These are phyloP conservation scores for Acanthamoeba castellanii DNA, from an alignment of 208 protist genomes.

Conservation along the genomic window DNA sequence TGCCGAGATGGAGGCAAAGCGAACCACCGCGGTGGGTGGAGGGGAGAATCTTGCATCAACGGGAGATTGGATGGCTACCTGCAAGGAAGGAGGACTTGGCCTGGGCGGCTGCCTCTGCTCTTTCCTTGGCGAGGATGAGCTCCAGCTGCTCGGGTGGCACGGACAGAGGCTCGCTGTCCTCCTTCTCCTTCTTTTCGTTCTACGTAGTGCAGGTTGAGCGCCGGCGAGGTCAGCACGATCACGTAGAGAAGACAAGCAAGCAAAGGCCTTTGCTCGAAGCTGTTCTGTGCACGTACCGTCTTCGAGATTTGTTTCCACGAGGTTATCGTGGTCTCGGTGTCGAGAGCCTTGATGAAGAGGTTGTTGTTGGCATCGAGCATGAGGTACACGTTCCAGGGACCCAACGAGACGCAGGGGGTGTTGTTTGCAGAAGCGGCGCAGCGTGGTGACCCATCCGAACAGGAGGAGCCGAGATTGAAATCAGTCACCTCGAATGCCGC, in stretches of 20 bases:
- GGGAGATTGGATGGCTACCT: background rate
- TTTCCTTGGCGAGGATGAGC: slow-evolving; percentile 72
- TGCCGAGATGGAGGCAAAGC: too few relatives aligned
- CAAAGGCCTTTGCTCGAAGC: background rate
- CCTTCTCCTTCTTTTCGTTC: background rate
- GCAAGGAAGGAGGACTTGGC: slow-evolving; percentile 70
- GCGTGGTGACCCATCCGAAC: background rate
- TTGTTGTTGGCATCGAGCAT: slow-evolving; percentile 63
- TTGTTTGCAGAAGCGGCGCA: background rate
- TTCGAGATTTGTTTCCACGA: slow-evolving; percentile 11
- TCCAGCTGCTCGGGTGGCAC: slow-evolving; percentile 42
- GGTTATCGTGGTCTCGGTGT: background rate
- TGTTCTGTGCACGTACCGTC: background rate
- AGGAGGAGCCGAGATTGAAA: background rate
- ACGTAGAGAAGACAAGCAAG: background rate
- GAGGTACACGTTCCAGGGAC: slow-evolving; percentile 26
- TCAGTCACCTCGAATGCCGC: background rate
- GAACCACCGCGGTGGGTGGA: too few relatives aligned
- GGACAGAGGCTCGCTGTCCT: background rate
- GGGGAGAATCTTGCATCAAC: too few relatives aligned
- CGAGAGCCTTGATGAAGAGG: slow-evolving; percentile 31
- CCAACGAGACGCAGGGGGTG: background rate
- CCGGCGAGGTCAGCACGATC: background rate
- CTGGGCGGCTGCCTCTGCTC: slow-evolving; percentile 56
- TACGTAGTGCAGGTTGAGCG: background rate